Evolutionary conservation across 1,284 basidiomycete species (phyloP).

Genomic region (Ceratobasidium sp.): DNA sequence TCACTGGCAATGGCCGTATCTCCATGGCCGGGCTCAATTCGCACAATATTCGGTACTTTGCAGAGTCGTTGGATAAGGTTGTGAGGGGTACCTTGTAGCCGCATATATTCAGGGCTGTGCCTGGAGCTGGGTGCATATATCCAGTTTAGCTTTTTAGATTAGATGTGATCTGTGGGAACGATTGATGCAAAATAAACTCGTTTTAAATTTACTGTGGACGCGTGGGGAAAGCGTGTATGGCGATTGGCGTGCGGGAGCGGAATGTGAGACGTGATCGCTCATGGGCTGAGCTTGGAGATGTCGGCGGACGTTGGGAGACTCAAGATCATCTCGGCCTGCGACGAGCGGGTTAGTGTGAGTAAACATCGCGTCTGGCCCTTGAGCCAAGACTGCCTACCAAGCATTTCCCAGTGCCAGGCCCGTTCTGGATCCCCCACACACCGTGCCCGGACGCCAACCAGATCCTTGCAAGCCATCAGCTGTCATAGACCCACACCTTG

Average conservation of each 20-base stretch:
- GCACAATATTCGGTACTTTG: conserved; percentile 81
- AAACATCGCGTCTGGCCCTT: not conserved
- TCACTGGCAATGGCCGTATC: conserved; percentile 88
- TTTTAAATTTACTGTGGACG: not conserved
- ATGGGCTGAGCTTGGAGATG: conserved; percentile 59
- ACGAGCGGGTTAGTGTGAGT: not conserved
- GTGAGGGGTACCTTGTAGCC: conserved; percentile 66
- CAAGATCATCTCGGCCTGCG: conserved; percentile 61
- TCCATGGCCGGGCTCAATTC: conserved; percentile 87
- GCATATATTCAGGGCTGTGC: no score
- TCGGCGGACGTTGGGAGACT: conserved; percentile 62
- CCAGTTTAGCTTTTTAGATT: conserved; percentile 25
- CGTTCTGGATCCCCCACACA: conserved; percentile 60
- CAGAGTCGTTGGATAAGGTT: conserved; percentile 75
- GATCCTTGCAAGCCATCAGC: conserved; percentile 30
- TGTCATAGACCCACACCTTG: not conserved
- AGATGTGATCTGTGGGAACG: conserved; percentile 21
- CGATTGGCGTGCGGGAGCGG: no score
- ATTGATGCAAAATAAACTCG: not conserved
- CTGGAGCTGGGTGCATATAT: conserved; percentile 6
- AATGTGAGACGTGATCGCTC: not conserved
- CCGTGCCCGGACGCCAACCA: conserved; percentile 55
- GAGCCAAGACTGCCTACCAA: conserved; percentile 46
- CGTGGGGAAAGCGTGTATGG: not conserved
- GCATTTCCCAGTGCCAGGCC: conserved; percentile 63